These are phyloP conservation scores for Neurospora discreta DNA, from an alignment of 495 filamentous ascomycete genomes.

Conservation along the genomic window DNA sequence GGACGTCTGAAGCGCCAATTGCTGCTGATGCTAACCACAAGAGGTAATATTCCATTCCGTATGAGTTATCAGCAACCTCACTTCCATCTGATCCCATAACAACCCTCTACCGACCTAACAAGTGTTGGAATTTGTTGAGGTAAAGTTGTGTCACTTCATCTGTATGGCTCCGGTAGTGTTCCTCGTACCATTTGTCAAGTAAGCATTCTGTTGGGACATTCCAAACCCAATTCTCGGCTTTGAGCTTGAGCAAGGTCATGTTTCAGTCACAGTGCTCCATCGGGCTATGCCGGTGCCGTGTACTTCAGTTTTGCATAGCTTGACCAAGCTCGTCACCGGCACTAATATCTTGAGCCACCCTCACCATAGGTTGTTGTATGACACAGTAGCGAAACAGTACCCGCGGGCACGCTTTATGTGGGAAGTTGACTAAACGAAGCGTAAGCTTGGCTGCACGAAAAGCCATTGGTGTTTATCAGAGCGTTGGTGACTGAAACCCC, in stretches of 20 bases:
- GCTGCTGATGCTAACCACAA: too few relatives aligned
- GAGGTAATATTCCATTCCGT: too few relatives aligned
- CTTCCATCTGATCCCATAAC: not conserved
- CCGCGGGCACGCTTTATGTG: not conserved
- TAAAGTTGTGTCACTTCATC: too few relatives aligned
- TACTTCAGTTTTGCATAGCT: too few relatives aligned
- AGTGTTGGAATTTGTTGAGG: too few relatives aligned
- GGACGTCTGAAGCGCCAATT: too few relatives aligned
- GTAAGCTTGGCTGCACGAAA: not conserved
- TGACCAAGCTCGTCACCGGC: not conserved
- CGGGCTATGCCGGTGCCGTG: too few relatives aligned
- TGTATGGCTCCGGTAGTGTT: too few relatives aligned
- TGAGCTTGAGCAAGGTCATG: not conserved
- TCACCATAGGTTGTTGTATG: not conserved
- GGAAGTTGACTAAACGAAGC: not conserved
- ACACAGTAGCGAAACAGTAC: not conserved
- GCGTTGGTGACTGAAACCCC: not conserved
- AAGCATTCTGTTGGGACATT: too few relatives aligned
- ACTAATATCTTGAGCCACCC: not conserved
- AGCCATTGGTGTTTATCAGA: not conserved
- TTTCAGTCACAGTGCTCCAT: not conserved
- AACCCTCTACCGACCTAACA: not conserved
- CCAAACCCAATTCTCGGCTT: too few relatives aligned
- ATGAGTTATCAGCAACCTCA: not conserved
- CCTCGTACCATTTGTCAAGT: too few relatives aligned